A percentile compares a stretch with the other conserved stretches of the same genome.
These are phyloP conservation scores for Skeletonema marinoi DNA, from an alignment of 108 stramenopile genomes.

Conservation along the genomic window DNA sequence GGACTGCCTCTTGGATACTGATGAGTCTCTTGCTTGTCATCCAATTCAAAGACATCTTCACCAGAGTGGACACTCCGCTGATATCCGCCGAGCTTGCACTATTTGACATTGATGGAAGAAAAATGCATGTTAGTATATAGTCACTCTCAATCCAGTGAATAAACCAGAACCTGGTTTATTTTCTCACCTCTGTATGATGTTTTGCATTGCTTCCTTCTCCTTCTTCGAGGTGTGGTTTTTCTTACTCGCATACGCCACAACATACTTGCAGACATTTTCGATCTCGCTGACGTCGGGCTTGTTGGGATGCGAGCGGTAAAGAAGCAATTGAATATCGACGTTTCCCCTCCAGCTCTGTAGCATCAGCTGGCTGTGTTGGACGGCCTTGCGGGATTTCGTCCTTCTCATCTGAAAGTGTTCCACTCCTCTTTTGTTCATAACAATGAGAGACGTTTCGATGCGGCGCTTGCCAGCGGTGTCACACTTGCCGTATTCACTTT, in stretches of 20 bases:
- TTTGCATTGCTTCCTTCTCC: background rate
- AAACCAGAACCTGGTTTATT: too few relatives aligned
- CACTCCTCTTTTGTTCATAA: background rate
- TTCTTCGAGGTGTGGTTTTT: background rate
- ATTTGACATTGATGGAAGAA: too few relatives aligned
- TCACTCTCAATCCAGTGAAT: too few relatives aligned
- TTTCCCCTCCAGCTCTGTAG: constrained; percentile 4
- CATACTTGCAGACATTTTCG: background rate
- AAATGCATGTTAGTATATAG: too few relatives aligned
- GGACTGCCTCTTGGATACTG: background rate
- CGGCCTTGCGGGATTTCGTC: background rate
- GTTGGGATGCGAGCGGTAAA: background rate
- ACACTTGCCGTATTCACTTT: background rate
- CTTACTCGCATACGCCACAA: background rate
- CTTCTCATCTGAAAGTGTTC: background rate
- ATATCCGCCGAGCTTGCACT: too few relatives aligned
- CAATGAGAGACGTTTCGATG: background rate
- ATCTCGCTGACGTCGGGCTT: constrained; percentile 1
- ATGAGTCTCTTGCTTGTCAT: background rate
- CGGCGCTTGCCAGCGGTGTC: background rate
- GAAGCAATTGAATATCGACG: background rate
- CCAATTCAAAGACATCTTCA: background rate
- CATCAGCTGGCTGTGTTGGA: constrained; percentile 1
- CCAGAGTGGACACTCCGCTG: too few relatives aligned
- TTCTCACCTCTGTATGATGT: background rate